Percentiles rank a stretch among this genome's conserved stretches.
phyloP scores from a whole-genome alignment of 2,329 filamentous ascomycete species.

The Pseudocercospora fuligena region DNA sequence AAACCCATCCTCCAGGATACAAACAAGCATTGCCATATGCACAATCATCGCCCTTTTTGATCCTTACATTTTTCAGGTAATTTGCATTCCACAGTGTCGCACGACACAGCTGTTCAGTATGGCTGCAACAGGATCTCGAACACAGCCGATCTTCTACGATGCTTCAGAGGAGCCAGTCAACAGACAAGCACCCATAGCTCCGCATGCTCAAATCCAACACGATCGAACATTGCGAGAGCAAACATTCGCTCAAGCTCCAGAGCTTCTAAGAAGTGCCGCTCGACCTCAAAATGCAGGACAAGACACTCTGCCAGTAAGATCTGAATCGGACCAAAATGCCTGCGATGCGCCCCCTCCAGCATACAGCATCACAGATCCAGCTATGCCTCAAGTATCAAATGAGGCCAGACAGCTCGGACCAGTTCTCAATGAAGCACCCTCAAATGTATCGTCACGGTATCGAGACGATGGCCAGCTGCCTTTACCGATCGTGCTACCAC shows the following conservation, averaged over 20 bases:
- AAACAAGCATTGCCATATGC: too few relatives aligned
- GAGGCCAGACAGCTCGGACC: too few relatives aligned
- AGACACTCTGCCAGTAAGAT: not conserved
- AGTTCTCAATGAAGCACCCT: too few relatives aligned
- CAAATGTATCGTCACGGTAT: not conserved
- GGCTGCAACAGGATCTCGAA: not conserved
- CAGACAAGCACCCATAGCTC: not conserved
- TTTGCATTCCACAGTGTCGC: too few relatives aligned
- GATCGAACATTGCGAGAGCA: not conserved
- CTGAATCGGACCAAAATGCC: not conserved
- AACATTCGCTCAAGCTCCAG: not conserved
- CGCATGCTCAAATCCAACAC: not conserved
- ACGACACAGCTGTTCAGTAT: not conserved
- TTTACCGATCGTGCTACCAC: slow-evolving; percentile 15
- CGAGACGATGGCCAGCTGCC: not conserved
- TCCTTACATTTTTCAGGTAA: too few relatives aligned
- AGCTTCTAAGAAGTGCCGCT: not conserved
- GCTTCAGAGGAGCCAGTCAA: not conserved
- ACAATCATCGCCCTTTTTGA: too few relatives aligned
- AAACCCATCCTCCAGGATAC: too few relatives aligned
- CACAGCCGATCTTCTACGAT: not conserved
- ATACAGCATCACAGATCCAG: not conserved
- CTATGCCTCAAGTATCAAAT: not conserved
- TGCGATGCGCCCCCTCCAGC: not conserved
- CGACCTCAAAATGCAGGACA: not conserved